Conservation (phyloP, 148 eudicot species). For the Agrostemma githago region DNA sequence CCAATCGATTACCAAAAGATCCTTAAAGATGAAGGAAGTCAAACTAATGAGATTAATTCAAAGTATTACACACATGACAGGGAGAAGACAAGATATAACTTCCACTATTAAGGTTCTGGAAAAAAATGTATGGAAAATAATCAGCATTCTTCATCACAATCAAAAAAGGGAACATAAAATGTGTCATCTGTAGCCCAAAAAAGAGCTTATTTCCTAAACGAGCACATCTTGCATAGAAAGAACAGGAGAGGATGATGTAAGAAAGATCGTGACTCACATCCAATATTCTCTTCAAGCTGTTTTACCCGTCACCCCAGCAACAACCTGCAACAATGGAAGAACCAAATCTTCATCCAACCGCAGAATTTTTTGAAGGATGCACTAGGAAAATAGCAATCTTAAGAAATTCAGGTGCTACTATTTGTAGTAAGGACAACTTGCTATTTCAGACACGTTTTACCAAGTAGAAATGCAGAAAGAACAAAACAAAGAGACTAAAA, state of each 20-base stretch:
- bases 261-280: conserved; percentile 28
- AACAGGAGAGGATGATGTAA: conserved; percentile 12
- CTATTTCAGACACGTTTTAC: background rate
- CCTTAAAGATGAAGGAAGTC: background rate
- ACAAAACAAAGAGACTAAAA: background rate
- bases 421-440: background rate
- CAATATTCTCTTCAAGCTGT: conserved; percentile 30
- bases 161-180: background rate
- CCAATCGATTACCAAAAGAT: background rate
- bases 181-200: conserved; percentile 16
- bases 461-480: background rate
- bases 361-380: background rate
- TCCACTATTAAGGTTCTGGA: background rate
- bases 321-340: conserved; percentile 54
- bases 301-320: conserved; percentile 72
- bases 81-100: conserved; percentile 8
- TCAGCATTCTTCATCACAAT: conserved; percentile 17
- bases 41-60: background rate
- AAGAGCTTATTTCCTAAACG: conserved; percentile 23
- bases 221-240: conserved; percentile 12
- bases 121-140: conserved; percentile 10
- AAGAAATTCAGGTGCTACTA: background rate
- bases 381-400: background rate
- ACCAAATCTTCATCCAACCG: background rate
- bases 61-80: background rate